Conservation (phyloP, 495 filamentous ascomycete species). For the Xanthoparmelia taractica region DNA sequence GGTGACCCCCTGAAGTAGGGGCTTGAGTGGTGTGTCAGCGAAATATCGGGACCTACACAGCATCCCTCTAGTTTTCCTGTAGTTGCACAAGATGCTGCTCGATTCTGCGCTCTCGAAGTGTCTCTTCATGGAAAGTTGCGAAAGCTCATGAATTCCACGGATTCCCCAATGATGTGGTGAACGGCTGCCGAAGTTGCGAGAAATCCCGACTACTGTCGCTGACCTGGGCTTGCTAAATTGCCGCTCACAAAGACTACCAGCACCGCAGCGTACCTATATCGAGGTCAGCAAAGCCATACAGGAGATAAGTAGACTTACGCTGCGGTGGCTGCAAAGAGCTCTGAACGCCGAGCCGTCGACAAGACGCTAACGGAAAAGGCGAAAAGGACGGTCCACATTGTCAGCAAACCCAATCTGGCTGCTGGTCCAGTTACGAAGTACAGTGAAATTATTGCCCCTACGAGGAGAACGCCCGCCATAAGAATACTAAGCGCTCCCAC, state of each 20-base stretch:
- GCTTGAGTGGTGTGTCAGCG: background rate
- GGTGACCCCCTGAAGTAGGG: background rate
- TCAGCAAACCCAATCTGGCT: slow-evolving; percentile 7
- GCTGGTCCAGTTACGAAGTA: slow-evolving; percentile 3
- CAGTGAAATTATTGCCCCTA: slow-evolving; percentile 12
- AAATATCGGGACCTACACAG: background rate
- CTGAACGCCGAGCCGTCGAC: slow-evolving; percentile 12
- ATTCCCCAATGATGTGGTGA: background rate
- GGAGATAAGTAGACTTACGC: background rate
- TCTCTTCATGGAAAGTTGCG: background rate
- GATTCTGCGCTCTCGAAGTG: background rate
- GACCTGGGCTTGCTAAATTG: slow-evolving; percentile 13
- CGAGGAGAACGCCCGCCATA: slow-evolving; percentile 7
- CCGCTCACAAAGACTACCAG: slow-evolving; percentile 17
- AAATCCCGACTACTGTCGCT: background rate
- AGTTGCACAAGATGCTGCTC: background rate
- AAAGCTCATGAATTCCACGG: background rate
- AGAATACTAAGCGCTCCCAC: slow-evolving; percentile 8
- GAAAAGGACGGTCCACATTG: slow-evolving; percentile 14
- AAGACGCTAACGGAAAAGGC: slow-evolving; percentile 11
- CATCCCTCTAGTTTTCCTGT: background rate
- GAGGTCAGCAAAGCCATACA: background rate
- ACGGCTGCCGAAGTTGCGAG: background rate
- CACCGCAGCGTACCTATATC: slow-evolving; percentile 9
- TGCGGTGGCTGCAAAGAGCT: slow-evolving; percentile 14